Conservation (phyloP, 495 filamentous ascomycete species). For the Podospora pseudopauciseta region DNA sequence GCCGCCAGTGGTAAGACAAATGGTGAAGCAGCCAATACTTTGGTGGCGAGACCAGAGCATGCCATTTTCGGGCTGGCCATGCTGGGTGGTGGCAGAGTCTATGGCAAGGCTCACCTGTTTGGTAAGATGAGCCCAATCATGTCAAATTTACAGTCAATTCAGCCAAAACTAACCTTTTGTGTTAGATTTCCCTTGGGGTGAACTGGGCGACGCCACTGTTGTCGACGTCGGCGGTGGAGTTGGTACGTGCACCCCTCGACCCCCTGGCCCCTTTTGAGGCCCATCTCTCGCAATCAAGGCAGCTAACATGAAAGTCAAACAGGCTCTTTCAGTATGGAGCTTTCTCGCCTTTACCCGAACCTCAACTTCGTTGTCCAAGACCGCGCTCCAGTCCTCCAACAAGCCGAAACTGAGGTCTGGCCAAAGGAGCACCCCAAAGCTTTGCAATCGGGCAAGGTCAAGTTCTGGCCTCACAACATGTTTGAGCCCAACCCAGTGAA, state of each 20-base stretch:
- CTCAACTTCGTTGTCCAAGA: conserved; percentile 1
- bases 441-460: background rate
- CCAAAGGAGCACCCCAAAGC: conserved; percentile 1
- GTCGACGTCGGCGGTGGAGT: background rate
- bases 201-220: background rate
- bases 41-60: background rate
- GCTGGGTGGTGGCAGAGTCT: background rate
- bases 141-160: background rate
- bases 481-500: conserved; percentile 1
- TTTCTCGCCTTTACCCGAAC: background rate
- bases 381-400: background rate
- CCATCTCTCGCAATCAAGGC: background rate
- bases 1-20: background rate
- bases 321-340: background rate
- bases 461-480: conserved; percentile 3
- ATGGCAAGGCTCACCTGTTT: background rate
- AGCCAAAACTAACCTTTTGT: background rate
- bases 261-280: background rate
- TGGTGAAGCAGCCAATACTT: background rate
- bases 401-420: background rate
- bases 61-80: conserved; percentile 1
- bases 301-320: background rate
- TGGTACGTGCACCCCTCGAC: background rate
- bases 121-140: background rate
- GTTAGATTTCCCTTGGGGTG: background rate